phyloP scores from a whole-genome alignment of 2,329 filamentous ascomycete genomes.

The Sclerotinia minor region DNA sequence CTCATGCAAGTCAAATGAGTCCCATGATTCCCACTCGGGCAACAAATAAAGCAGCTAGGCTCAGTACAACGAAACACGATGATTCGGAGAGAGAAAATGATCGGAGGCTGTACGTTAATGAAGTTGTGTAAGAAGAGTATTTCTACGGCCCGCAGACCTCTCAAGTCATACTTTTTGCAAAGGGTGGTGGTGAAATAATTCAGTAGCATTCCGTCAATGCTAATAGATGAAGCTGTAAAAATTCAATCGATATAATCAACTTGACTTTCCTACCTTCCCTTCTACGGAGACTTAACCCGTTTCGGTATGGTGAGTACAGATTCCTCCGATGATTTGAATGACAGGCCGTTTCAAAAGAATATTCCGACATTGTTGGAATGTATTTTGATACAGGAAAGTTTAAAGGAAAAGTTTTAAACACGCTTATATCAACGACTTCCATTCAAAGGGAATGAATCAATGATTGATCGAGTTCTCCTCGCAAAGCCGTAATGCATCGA shows the following conservation, averaged over 20 bases:
- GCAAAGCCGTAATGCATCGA: not conserved
- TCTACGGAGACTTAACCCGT: not conserved
- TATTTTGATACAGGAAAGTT: not conserved
- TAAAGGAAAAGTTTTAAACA: not conserved
- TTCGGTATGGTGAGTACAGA: slow-evolving; percentile 2
- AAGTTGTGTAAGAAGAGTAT: slow-evolving; percentile 10
- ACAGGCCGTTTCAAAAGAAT: not conserved
- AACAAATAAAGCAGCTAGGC: slow-evolving; percentile 1
- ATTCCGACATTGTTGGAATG: slow-evolving; percentile 11
- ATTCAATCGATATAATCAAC: not conserved
- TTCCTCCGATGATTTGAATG: slow-evolving; percentile 3
- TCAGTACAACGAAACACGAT: slow-evolving; percentile 16
- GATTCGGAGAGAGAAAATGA: slow-evolving; percentile 4
- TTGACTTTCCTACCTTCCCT: not conserved
- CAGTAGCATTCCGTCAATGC: not conserved
- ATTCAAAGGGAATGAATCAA: not conserved
- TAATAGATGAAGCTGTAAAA: not conserved
- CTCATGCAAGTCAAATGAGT: slow-evolving; percentile 2
- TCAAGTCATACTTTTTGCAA: not conserved
- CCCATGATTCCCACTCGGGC: slow-evolving; percentile 5
- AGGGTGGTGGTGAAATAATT: not conserved
- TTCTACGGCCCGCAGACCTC: slow-evolving; percentile 13
- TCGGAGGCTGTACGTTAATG: not conserved
- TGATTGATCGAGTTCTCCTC: not conserved
- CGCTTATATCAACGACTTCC: not conserved